Base-by-base conservation (phyloP, 306 rosid species). In the Rosa rugosa region DNA sequence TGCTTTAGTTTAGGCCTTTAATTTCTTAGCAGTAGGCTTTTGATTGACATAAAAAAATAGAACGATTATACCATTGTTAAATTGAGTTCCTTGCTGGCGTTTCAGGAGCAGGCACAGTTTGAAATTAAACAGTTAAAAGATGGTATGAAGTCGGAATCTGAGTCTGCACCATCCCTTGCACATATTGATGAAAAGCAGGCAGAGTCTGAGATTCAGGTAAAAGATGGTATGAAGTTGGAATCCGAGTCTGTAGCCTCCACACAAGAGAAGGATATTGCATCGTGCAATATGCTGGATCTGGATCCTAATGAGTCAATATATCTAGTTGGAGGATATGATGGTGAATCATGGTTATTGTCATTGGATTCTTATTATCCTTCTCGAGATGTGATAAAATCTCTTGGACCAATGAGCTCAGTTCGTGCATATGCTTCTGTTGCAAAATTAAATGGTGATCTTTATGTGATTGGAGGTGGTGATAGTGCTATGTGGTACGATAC, bases 281-380 rank as follows among this genome's bases (percentile, higher is more conserved):
- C 84, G 69, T 74, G 72, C 59, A 69, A 80, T 73, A 82, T 82
- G 72, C 77, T 46, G 42, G 76, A 75, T 78, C 77, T 87, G 69
- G 97, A 91, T 79, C 83, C 78, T 73, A 56, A 83, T 72, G 92
- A 88, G 75, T 91, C 92, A 62, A 79, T 95, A 41, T 91, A 77
- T 82, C 77, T 95, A 75, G 81, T 87, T 22, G 98, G 98, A 77
- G 97, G 99, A 69, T 90, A 22, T 71, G 83, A 90, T 78, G 92
- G 98, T 74, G 77, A 81, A 77, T 85, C 92, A 38, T 78, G 90
- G 60, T 85, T n/a, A n/a, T n/a, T 86, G n/a, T 38, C 81, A 31
- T 82, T 91, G 80, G 95, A 90, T 77, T 51, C 84, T 75, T 95
- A 87, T 76, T 77, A 79, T 65, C 93, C 94, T 78, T 89, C 78